Base-by-base conservation (phyloP, 257 asterid species). In the Solanum bulbocastanum region DNA sequence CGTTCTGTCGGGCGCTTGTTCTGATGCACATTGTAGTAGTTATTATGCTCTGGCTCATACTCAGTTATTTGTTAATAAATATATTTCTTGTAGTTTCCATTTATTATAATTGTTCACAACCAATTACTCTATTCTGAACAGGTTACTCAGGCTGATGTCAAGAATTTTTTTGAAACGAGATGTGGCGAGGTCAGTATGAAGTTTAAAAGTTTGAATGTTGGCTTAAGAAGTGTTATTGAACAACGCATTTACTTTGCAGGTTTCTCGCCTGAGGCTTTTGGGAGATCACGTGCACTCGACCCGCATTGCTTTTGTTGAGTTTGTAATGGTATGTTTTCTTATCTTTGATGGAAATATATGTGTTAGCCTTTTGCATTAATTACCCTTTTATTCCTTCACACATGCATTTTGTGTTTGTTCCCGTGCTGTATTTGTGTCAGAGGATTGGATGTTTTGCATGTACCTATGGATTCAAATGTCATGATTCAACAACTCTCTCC, bases 271-370 rank as follows among this genome's bases (percentile, higher is more conserved):
- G 91, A 95, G 96, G 98, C 98, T 96, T 89, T 91, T 96, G 92
- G 99, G 98, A 75, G 99, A 96, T 90, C 95, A 96, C 84, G 92
- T 94, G 94, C 99, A 94, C 92, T 92, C 98, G 42, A 95, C 98
- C 27, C 92, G 96, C 85, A 96, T 96, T 88, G 99, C 99, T 87
- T 95, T 96, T 91, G 98, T 95, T 85, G 99, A 96, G 86, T 96
- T 96, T 91, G 87, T 72, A 87, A 92, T 93, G 98, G 99, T 96
- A 91, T 74, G 96, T 58, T 30, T 86, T 81, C 4, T 82, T 75
- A 36, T 74, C 82, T 76, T 25, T 42, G 78, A n/a, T 86, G 78
- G 71, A 71, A 62, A 60, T 6, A 46, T 60, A 22, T 1, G 35
- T 62, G 36, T 35, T 66, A 5, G 81, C 74, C 30, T 36, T 9